These are phyloP conservation scores for Rhododendron mucronatum DNA, from an alignment of 148 eudicot genomes.

Conservation along the genomic window DNA sequence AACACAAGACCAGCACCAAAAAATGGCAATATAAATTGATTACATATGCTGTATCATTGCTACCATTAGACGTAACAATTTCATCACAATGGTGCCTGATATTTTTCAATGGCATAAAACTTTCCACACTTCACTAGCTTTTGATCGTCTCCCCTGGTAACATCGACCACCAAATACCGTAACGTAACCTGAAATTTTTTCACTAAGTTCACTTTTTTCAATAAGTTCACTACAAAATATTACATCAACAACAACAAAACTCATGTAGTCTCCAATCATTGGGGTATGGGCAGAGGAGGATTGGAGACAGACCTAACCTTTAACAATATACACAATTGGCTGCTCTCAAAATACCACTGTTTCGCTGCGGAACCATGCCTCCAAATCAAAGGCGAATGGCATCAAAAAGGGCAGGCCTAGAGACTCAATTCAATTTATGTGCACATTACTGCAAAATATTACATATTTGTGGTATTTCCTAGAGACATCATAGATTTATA, in stretches of 20 bases:
- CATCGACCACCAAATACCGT: not conserved
- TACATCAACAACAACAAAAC: too few relatives aligned
- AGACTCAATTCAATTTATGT: too few relatives aligned
- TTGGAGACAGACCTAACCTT: too few relatives aligned
- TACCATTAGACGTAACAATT: not conserved
- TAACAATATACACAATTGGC: too few relatives aligned
- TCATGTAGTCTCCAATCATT: too few relatives aligned
- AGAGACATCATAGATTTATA: not conserved
- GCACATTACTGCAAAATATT: not conserved
- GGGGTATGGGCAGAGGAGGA: too few relatives aligned
- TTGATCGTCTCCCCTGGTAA: not conserved
- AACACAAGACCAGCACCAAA: not conserved
- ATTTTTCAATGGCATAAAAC: not conserved
- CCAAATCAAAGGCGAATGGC: too few relatives aligned
- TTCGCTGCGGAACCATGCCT: too few relatives aligned
- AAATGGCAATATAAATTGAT: not conserved
- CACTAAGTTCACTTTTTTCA: not conserved
- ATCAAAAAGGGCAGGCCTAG: too few relatives aligned
- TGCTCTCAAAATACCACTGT: too few relatives aligned
- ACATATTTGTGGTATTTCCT: not conserved
- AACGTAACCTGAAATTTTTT: not conserved
- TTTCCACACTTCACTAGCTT: not conserved
- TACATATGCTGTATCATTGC: not conserved
- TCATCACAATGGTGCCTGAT: not conserved
- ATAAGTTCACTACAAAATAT: not conserved